These are phyloP conservation scores for Eustoma russellianum DNA, from an alignment of 257 asterid species.

Conservation along the genomic window DNA sequence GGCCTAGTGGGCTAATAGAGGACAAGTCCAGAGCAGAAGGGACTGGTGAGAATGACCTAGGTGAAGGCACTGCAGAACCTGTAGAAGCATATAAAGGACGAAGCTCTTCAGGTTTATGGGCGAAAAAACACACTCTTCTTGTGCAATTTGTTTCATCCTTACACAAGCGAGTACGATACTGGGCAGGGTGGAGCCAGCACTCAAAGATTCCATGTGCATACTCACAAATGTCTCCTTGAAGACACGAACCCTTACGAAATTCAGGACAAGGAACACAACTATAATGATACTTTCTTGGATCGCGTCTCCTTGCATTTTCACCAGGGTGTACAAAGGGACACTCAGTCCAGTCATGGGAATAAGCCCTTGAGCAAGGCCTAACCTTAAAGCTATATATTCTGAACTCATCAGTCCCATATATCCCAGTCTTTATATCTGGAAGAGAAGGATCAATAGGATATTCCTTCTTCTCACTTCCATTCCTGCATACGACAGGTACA, in stretches of 20 bases:
- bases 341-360: constrained; percentile 38
- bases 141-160: constrained; percentile 31
- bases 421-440: constrained; percentile 34
- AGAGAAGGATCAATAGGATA: constrained; percentile 41
- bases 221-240: constrained; percentile 29
- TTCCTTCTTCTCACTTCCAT: constrained; percentile 27
- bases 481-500: constrained; percentile 9
- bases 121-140: constrained; percentile 35
- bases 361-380: constrained; percentile 40
- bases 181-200: constrained; percentile 48
- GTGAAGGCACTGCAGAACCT: constrained; percentile 37
- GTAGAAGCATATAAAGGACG: constrained; percentile 35
- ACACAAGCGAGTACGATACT: constrained; percentile 34
- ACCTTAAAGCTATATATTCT: constrained; percentile 35
- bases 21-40: constrained; percentile 15
- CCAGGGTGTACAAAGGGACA: constrained; percentile 44
- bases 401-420: constrained; percentile 36
- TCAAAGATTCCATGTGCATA: constrained; percentile 44
- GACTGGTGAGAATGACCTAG: constrained; percentile 21
- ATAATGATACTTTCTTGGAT: constrained; percentile 32
- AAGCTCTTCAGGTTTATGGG: constrained; percentile 32
- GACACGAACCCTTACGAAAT: constrained; percentile 29
- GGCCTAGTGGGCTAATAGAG: constrained; percentile 17
- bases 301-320: constrained; percentile 40
- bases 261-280: constrained; percentile 43